Conservation (phyloP, 495 filamentous ascomycete genomes). For the Penicillium coffeae region DNA sequence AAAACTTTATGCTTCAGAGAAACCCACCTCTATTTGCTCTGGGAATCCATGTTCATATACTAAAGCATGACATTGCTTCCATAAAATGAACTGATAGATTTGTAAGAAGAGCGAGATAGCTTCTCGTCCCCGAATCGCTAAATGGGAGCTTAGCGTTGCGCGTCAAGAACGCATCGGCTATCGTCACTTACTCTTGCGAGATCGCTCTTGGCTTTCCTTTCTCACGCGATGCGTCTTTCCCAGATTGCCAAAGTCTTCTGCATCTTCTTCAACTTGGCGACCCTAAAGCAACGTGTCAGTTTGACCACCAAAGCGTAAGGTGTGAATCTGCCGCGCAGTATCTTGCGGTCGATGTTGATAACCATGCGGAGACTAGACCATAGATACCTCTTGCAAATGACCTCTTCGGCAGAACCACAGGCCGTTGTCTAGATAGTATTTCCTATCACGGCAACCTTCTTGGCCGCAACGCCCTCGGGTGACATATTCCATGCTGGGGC, state of each 20-base stretch:
- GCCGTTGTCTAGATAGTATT: conserved; percentile 62
- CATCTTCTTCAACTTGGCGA: conserved; percentile 62
- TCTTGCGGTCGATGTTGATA: background rate
- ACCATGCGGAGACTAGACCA: conserved; percentile 5
- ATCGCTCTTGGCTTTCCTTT: conserved; percentile 50
- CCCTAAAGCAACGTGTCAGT: conserved; percentile 25
- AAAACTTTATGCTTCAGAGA: background rate
- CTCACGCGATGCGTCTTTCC: conserved; percentile 57
- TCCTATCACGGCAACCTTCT: conserved; percentile 59
- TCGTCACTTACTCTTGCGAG: conserved; percentile 39
- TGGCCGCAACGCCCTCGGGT: conserved; percentile 57
- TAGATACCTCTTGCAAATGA: conserved; percentile 61
- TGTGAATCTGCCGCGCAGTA: no score
- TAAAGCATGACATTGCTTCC: conserved; percentile 66
- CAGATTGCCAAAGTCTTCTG: conserved; percentile 66
- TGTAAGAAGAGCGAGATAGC: conserved; percentile 78
- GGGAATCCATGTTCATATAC: conserved; percentile 60
- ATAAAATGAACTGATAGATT: conserved; percentile 77
- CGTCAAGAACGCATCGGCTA: background rate
- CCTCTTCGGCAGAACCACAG: conserved; percentile 63
- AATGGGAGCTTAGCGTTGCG: background rate
- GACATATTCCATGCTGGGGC: conserved; percentile 50
- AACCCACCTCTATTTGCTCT: conserved; percentile 56
- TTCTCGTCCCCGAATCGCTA: conserved; percentile 55
- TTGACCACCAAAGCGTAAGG: no score